phyloP scores from a whole-genome alignment of 2,329 filamentous ascomycete genomes.

The Dichotomopilus funicola region DNA sequence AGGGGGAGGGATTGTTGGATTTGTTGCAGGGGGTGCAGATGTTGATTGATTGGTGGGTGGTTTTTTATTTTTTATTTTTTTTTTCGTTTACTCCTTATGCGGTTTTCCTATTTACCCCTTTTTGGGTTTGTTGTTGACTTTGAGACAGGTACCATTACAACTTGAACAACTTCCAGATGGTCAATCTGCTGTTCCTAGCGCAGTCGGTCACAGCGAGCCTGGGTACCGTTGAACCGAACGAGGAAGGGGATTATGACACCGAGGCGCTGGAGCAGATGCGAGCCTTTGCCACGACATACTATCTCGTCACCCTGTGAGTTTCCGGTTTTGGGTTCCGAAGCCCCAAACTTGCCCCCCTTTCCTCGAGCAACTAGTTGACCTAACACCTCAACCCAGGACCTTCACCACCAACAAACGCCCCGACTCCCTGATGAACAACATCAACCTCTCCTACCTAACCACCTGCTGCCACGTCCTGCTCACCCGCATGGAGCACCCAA shows the following conservation, averaged over 20 bases:
- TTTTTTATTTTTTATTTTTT: conserved; percentile 13
- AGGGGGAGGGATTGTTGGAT: conserved; percentile 36
- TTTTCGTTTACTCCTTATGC: background rate
- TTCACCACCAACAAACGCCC: conserved; percentile 37
- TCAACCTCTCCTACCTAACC: conserved; percentile 40
- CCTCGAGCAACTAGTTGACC: background rate
- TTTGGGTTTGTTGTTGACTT: background rate
- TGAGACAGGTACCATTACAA: conserved; percentile 41
- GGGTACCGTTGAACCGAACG: conserved; percentile 30
- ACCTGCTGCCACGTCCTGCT: conserved; percentile 38
- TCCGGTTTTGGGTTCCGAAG: background rate
- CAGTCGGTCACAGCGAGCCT: conserved; percentile 41
- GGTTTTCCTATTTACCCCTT: background rate
- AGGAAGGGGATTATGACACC: conserved; percentile 22
- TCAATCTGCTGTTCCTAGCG: conserved; percentile 43
- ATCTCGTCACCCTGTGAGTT: conserved; percentile 42
- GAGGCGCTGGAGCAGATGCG: conserved; percentile 38
- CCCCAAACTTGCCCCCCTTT: background rate
- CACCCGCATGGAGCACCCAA: conserved; percentile 35
- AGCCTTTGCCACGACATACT: conserved; percentile 44
- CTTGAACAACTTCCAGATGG: conserved; percentile 44
- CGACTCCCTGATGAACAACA: conserved; percentile 44
- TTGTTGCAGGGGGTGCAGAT: conserved; percentile 42
- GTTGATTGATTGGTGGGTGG: conserved; percentile 39
- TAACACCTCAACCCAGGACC: conserved; percentile 13